phyloP scores from a whole-genome alignment of 495 filamentous ascomycete species.

The Trichoderma gamsii region DNA sequence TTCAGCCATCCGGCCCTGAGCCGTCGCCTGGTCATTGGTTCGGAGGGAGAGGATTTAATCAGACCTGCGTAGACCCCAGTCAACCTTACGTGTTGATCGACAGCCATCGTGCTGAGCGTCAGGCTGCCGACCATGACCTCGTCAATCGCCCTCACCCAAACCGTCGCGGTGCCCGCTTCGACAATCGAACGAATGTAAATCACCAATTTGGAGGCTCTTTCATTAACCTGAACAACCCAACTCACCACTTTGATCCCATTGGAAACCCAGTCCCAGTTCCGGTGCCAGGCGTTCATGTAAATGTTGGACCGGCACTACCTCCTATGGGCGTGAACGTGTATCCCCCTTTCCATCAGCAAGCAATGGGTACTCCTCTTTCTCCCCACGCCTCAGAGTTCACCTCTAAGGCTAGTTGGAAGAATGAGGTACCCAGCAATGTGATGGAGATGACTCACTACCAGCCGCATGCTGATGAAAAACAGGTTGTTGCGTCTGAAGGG shows the following conservation, averaged over 20 bases:
- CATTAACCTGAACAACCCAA: conserved; percentile 23
- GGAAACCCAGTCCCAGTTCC: conserved; percentile 22
- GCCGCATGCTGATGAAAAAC: conserved; percentile 18
- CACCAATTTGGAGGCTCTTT: conserved; percentile 25
- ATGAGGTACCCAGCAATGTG: conserved; percentile 38
- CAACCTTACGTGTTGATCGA: conserved; percentile 22
- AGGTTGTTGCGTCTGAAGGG: conserved; percentile 48
- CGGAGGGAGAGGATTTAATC: conserved; percentile 32
- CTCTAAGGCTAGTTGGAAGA: conserved; percentile 43
- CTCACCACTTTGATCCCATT: conserved; percentile 32
- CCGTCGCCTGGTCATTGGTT: conserved; percentile 33
- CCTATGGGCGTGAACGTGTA: conserved; percentile 45
- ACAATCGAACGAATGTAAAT: conserved; percentile 33
- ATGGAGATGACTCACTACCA: not conserved
- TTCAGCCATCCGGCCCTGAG: conserved; percentile 32
- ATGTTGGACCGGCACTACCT: conserved; percentile 11
- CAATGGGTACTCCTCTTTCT: conserved; percentile 75
- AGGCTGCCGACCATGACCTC: conserved; percentile 42
- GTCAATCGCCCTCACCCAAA: conserved; percentile 29
- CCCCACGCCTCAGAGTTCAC: conserved; percentile 81
- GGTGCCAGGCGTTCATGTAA: conserved; percentile 19
- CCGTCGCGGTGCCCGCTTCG: conserved; percentile 39
- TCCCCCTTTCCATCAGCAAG: conserved; percentile 60
- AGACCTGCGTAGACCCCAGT: conserved; percentile 27
- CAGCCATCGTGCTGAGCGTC: conserved; percentile 38